Conservation (phyloP, 495 filamentous ascomycete genomes). For the Apiosordaria backusii region DNA sequence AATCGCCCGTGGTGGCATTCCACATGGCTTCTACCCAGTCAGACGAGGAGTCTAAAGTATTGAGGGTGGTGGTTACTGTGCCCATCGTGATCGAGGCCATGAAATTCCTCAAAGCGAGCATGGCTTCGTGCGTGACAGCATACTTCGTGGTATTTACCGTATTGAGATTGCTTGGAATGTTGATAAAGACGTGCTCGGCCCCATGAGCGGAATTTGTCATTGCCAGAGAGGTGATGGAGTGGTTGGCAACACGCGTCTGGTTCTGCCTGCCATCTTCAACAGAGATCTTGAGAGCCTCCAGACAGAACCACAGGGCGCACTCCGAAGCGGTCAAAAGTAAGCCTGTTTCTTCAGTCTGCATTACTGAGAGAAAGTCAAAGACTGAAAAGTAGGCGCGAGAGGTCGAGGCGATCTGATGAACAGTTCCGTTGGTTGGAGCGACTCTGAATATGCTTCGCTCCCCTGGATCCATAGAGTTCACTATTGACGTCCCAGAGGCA, state of each 20-base stretch:
- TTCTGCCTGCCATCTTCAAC: conserved; percentile 28
- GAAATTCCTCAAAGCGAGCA: conserved; percentile 29
- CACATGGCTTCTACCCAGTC: conserved; percentile 41
- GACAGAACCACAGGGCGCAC: conserved; percentile 40
- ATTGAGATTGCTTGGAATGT: conserved; percentile 31
- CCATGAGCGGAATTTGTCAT: conserved; percentile 7
- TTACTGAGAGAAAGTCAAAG: conserved; percentile 35
- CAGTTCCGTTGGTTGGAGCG: conserved; percentile 28
- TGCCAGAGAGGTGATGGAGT: conserved; percentile 29
- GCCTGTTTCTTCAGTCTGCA: conserved; percentile 17
- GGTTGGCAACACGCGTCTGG: conserved; percentile 24
- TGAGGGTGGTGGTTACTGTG: conserved; percentile 26
- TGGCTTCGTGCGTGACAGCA: conserved; percentile 29
- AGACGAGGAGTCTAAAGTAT: conserved; percentile 31
- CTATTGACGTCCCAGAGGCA: conserved; percentile 28
- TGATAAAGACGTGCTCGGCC: conserved; percentile 32
- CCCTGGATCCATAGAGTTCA: conserved; percentile 2
- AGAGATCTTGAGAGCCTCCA: conserved; percentile 29
- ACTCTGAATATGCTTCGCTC: conserved; percentile 30
- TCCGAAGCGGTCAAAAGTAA: conserved; percentile 12
- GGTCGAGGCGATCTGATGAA: conserved; percentile 13
- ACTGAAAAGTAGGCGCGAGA: conserved; percentile 32
- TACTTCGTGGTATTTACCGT: conserved; percentile 26
- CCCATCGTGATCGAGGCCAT: conserved; percentile 31
- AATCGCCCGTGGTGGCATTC: conserved; percentile 26